These are phyloP conservation scores for Halophytophthora batemanensis DNA, from an alignment of 352 stramenopile genomes.

Conservation along the genomic window DNA sequence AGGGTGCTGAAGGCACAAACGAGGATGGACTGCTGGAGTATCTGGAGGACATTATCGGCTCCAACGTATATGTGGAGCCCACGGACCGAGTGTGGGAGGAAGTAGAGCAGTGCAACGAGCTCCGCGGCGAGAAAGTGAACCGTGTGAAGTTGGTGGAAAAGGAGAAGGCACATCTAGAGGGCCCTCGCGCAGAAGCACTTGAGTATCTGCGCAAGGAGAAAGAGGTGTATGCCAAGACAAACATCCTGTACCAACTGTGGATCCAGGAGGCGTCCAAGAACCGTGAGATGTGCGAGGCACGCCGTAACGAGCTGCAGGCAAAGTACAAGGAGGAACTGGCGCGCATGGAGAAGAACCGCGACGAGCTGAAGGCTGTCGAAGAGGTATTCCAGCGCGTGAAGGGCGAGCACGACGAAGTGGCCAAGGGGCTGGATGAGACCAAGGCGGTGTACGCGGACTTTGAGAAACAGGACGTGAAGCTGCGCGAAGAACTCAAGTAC, in stretches of 20 bases:
- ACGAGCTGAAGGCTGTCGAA: conserved; percentile 82
- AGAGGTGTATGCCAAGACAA: conserved; percentile 95
- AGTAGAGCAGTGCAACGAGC: conserved; percentile 93
- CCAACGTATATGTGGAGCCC: conserved; percentile 96
- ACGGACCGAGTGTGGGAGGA: conserved; percentile 92
- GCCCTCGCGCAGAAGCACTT: conserved; percentile 93
- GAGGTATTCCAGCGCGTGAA: conserved; percentile 77
- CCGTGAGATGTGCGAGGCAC: conserved; percentile 57
- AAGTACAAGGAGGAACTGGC: conserved; percentile 76
- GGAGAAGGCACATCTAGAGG: conserved; percentile 94
- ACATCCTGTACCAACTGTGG: conserved; percentile 96
- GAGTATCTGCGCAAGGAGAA: conserved; percentile 94
- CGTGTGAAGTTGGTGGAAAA: conserved; percentile 98
- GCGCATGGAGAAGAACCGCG: conserved; percentile 74
- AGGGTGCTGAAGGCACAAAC: conserved; percentile 88
- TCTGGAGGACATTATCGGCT: conserved; percentile 99
- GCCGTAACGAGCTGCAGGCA: conserved; percentile 57
- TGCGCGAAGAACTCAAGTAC: conserved; percentile 97
- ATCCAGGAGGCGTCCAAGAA: conserved; percentile 82
- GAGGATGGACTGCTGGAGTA: conserved; percentile 99
- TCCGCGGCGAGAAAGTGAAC: conserved; percentile 94
- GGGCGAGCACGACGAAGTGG: conserved; percentile 83
- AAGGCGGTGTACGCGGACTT: conserved; percentile 95
- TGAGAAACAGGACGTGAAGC: conserved; percentile 97
- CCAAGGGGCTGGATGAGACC: conserved; percentile 81